phyloP scores from a whole-genome alignment of 306 rosid genomes.

The Vigna hirtella region DNA sequence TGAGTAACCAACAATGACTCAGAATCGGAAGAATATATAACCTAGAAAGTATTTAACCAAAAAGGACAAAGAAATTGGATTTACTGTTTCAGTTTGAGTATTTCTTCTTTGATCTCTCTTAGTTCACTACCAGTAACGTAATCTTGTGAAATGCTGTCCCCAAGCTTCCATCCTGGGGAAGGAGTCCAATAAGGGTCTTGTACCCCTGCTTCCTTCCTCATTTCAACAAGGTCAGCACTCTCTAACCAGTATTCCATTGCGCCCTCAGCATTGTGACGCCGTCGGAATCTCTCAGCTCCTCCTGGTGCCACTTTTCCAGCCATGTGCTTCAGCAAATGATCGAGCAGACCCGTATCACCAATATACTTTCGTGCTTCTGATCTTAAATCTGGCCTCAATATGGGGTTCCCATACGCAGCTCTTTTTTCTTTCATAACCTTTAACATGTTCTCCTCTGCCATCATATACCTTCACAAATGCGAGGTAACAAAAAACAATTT shows the following conservation, averaged over 20 bases:
- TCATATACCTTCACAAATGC: conserved; percentile 63
- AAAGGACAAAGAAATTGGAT: background rate
- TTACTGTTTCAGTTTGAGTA: conserved; percentile 65
- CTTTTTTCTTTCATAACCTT: conserved; percentile 76
- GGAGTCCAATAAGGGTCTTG: conserved; percentile 93
- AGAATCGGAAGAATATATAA: background rate
- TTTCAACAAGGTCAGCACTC: conserved; percentile 70
- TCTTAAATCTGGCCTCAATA: conserved; percentile 76
- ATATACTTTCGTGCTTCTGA: conserved; percentile 80
- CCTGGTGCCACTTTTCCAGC: conserved; percentile 92
- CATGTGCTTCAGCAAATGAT: conserved; percentile 94
- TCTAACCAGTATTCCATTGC: conserved; percentile 97
- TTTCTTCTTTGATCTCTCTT: conserved; percentile 64
- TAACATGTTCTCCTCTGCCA: conserved; percentile 79
- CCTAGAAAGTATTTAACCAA: background rate
- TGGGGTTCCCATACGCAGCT: conserved; percentile 71
- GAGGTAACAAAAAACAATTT: background rate
- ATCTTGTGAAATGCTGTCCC: conserved; percentile 74
- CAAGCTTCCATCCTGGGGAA: conserved; percentile 81
- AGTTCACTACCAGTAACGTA: conserved; percentile 59
- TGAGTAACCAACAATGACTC: background rate
- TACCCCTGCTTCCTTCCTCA: conserved; percentile 79
- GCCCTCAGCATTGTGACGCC: conserved; percentile 89
- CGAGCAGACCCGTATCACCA: conserved; percentile 91
- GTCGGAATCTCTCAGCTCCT: conserved; percentile 72